phyloP scores from a whole-genome alignment of 2,329 filamentous ascomycete genomes.

The Teratosphaeria zuluensis region DNA sequence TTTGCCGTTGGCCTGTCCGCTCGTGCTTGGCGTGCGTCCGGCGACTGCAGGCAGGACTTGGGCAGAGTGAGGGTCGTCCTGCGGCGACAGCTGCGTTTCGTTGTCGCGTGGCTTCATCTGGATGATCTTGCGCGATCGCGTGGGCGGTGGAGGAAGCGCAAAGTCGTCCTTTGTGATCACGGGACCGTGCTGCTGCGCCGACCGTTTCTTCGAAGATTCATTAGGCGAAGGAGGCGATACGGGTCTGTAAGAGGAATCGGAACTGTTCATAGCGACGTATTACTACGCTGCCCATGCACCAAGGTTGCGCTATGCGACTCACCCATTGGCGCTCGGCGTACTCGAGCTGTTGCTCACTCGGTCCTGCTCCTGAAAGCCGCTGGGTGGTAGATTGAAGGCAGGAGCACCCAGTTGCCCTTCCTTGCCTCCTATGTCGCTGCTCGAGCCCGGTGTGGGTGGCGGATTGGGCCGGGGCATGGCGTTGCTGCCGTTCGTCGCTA shows the following conservation, averaged over 20 bases:
- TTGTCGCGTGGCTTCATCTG: conserved; percentile 73
- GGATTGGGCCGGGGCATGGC: conserved; percentile 57
- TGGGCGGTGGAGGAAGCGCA: conserved; percentile 81
- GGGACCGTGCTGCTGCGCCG: conserved; percentile 12
- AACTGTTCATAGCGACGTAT: conserved; percentile 16
- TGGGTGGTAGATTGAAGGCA: conserved; percentile 66
- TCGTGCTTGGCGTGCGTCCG: conserved; percentile 5
- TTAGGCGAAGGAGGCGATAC: conserved; percentile 35
- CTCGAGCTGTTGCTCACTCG: conserved; percentile 38
- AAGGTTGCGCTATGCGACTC: not conserved
- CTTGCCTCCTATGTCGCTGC: conserved; percentile 67
- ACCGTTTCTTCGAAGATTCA: conserved; percentile 25
- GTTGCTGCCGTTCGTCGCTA: conserved; percentile 1
- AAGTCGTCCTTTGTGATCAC: conserved; percentile 52
- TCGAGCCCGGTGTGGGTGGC: conserved; percentile 70
- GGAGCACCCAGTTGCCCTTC: conserved; percentile 55
- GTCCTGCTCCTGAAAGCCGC: conserved; percentile 47
- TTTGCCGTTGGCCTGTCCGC: conserved; percentile 13
- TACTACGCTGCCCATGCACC: not conserved
- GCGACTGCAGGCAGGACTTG: not conserved
- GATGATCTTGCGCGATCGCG: conserved; percentile 88
- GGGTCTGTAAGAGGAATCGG: conserved; percentile 43
- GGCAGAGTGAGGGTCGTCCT: not conserved
- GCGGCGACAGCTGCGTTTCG: conserved; percentile 20
- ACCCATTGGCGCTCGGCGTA: conserved; percentile 35